Evolutionary conservation across 345 rosid genomes (phyloP).

Genomic region (Ceriops zippeliana): DNA sequence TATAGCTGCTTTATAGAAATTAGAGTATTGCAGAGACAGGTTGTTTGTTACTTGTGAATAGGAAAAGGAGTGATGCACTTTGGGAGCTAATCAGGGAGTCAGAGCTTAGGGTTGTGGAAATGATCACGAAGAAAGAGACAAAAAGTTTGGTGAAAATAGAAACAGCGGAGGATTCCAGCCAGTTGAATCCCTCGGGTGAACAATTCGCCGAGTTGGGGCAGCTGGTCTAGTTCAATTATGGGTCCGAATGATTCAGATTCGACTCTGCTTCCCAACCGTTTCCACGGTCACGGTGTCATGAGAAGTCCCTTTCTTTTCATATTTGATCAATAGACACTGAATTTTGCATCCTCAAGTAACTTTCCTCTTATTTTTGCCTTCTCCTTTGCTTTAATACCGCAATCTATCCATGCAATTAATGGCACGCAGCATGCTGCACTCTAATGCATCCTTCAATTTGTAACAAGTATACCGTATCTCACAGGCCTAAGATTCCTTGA

Average conservation of each 20-base stretch:
- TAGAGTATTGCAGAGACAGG: constrained; percentile 38
- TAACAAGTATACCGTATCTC: no score
- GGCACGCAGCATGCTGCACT: no score
- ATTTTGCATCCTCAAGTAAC: no score
- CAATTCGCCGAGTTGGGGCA: constrained; percentile 3
- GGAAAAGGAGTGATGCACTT: constrained; percentile 37
- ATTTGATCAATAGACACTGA: no score
- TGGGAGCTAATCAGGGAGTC: constrained; percentile 39
- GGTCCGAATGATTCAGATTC: not conserved
- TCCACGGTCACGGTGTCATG: not conserved
- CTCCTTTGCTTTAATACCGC: no score
- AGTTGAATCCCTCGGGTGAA: constrained; percentile 5
- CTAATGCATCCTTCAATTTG: no score
- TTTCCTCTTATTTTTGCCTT: no score
- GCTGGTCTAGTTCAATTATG: constrained; percentile 2
- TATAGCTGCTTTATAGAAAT: constrained; percentile 18
- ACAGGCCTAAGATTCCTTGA: no score
- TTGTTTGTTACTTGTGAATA: constrained; percentile 37
- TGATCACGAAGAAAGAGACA: constrained; percentile 11
- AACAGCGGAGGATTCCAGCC: constrained; percentile 10
- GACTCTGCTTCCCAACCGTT: constrained; percentile 5
- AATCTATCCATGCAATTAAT: no score
- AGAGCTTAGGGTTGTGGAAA: constrained; percentile 11
- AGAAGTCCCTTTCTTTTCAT: no score
- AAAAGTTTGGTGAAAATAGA: constrained; percentile 19